Conservation (phyloP, 495 filamentous ascomycete genomes). For the Tuber melanosporum region DNA sequence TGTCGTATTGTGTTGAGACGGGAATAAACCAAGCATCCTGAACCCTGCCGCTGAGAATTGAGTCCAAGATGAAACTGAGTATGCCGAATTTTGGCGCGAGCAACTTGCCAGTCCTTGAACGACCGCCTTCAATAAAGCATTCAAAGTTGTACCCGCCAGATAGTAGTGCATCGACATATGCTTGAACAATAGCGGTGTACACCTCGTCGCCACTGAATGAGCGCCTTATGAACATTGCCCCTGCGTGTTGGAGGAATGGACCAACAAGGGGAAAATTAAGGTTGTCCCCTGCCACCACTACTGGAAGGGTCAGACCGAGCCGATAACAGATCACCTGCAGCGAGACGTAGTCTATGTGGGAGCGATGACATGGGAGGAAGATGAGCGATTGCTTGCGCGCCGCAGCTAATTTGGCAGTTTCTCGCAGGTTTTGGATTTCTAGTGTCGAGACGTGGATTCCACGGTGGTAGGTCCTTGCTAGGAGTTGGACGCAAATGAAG, state of each 20-base stretch:
- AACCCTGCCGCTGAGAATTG: slow-evolving; percentile 77
- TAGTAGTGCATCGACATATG: slow-evolving; percentile 89
- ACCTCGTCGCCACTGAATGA: slow-evolving; percentile 88
- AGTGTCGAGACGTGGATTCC: slow-evolving; percentile 93
- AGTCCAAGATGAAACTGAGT: slow-evolving; percentile 82
- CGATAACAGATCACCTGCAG: slow-evolving; percentile 92
- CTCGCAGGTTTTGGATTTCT: slow-evolving; percentile 74
- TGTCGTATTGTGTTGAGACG: slow-evolving; percentile 96
- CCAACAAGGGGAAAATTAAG: slow-evolving; percentile 89
- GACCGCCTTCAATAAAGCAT: slow-evolving; percentile 92
- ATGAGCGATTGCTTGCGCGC: slow-evolving; percentile 90
- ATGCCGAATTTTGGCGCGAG: slow-evolving; percentile 95
- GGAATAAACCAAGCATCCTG: slow-evolving; percentile 88
- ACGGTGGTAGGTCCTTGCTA: slow-evolving; percentile 91
- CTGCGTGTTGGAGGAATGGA: slow-evolving; percentile 84
- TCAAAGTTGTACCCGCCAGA: slow-evolving; percentile 89
- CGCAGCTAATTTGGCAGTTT: slow-evolving; percentile 72
- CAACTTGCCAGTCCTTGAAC: slow-evolving; percentile 88
- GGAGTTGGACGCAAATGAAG: slow-evolving; percentile 76
- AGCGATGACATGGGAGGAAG: slow-evolving; percentile 89
- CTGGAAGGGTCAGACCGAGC: slow-evolving; percentile 76
- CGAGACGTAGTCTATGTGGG: slow-evolving; percentile 92
- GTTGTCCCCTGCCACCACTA: slow-evolving; percentile 94
- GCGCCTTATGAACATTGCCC: slow-evolving; percentile 92
- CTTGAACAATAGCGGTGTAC: slow-evolving; percentile 83